Evolutionary conservation across 768 basidiomycete genomes (phyloP), one percentile per base, ranked within the genome.

Genomic region (Lactarius quietus): DNA sequence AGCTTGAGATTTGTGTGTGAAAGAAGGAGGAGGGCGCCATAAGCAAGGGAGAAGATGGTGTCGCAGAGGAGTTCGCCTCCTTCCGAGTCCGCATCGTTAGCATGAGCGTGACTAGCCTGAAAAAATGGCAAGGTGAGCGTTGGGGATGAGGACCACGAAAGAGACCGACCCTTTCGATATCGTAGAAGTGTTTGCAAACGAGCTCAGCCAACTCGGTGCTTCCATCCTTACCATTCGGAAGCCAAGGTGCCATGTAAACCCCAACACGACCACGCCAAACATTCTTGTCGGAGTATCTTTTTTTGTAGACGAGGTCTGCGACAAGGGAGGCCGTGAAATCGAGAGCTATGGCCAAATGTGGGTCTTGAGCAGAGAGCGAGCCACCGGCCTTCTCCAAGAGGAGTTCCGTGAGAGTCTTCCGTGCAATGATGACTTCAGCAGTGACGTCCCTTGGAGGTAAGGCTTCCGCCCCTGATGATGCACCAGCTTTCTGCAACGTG

Each of bases 31-130:
- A 98, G 84, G 58, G 95, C 93, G 70, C 96, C 96, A 74, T 98
- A 98, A 23, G 96, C 95, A 66, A 98, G 83, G 29, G 95, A 97
- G 80, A 98, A 98, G 51, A 94, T 83, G 1, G 95, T 95, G 74
- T 98, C 88, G 73, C 94, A 95, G 54, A 97, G 80, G 53, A 95
- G 76, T 74, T 95, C 92, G 65, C 89, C 94, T 76, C 92, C 93
- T 63, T 86, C 87, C 36, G 83, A 79, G 43, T 79, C 76, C 35
- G 77, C 81, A 68, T 75, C 73, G 23, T 74, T 62, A 33, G 73
- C 74, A 55, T 76, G 74, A 20, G 83, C 80, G 71, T 84, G 76
- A 73, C 89, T 92, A 17, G 84, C 84, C 87, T 90, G 61, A 45
- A 43, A 45, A 18, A 39, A 33, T 51, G 15, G 17, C 23, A 15